A percentile compares a stretch with the other conserved stretches of the same genome.
Conservation (phyloP, 352 stramenopile genomes). For the Pythium coloratum region DNA sequence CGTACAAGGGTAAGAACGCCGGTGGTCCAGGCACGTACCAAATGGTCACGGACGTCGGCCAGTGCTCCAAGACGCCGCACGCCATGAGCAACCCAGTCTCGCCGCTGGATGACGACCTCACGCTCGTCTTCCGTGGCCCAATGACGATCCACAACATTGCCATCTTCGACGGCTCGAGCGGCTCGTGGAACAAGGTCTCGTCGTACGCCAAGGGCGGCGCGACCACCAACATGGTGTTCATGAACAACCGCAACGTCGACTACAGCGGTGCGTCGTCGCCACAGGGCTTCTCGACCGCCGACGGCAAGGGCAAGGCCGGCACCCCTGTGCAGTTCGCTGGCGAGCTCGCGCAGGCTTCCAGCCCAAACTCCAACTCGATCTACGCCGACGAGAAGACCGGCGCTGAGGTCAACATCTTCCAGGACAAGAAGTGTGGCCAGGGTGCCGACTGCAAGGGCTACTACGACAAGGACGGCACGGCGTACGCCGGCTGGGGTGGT, state of each 20-base stretch:
- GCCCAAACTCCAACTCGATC: slow-evolving; percentile 41
- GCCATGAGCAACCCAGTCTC: slow-evolving; percentile 46
- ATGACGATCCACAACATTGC: slow-evolving; percentile 75
- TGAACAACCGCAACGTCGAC: slow-evolving; percentile 86
- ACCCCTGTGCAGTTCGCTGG: slow-evolving; percentile 48
- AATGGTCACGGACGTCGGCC: slow-evolving; percentile 65
- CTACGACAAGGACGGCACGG: slow-evolving; percentile 72
- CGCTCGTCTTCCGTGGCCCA: slow-evolving; percentile 62
- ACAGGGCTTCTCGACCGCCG: slow-evolving; percentile 54
- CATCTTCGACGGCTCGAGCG: slow-evolving; percentile 61
- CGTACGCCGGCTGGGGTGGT: slow-evolving; percentile 64
- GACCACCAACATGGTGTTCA: slow-evolving; percentile 71
- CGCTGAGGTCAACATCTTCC: slow-evolving; percentile 78
- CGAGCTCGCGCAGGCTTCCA: slow-evolving; percentile 46
- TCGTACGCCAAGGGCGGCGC: slow-evolving; percentile 56
- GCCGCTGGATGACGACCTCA: slow-evolving; percentile 65
- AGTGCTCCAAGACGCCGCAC: slow-evolving; percentile 51
- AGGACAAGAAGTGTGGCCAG: slow-evolving; percentile 50
- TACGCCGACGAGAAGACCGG: slow-evolving; percentile 64
- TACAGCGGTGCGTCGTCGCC: slow-evolving; percentile 52
- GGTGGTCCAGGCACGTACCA: slow-evolving; percentile 61
- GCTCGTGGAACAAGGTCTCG: slow-evolving; percentile 57
- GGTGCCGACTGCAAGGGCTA: slow-evolving; percentile 57
- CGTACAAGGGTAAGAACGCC: slow-evolving; percentile 55
- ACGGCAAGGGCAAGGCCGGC: slow-evolving; percentile 48